Percentiles rank a stretch among this genome's conserved stretches.
These are phyloP conservation scores for Spirogloea muscicola DNA, from an alignment of 139 green algal species.

Conservation along the genomic window DNA sequence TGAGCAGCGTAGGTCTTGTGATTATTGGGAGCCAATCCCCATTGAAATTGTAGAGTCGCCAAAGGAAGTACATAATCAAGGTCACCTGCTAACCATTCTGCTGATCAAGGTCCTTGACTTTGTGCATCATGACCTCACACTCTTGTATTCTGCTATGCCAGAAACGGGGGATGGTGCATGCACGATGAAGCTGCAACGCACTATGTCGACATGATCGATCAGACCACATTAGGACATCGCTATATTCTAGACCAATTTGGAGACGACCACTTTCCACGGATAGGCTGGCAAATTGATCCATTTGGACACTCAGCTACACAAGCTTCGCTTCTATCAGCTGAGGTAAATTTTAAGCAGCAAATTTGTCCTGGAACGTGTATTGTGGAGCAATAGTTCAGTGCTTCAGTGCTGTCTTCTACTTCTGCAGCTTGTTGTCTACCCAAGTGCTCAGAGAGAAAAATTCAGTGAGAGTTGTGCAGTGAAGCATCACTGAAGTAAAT, in stretches of 20 bases:
- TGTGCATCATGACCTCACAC: background rate
- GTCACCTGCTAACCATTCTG: background rate
- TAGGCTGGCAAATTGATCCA: conserved; percentile 87
- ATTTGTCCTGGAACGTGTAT: no score
- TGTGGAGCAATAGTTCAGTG: no score
- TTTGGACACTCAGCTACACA: conserved; percentile 86
- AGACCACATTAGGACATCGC: conserved; percentile 74
- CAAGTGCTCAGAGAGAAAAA: no score
- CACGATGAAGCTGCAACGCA: conserved; percentile 83
- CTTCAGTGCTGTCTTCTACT: no score
- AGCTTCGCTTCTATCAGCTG: conserved; percentile 64
- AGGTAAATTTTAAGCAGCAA: no score
- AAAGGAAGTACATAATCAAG: background rate
- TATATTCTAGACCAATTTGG: conserved; percentile 49
- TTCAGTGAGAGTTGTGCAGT: no score
- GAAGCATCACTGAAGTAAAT: no score
- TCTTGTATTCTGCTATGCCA: background rate
- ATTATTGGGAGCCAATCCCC: background rate
- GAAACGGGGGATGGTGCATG: conserved; percentile 67
- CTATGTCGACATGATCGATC: conserved; percentile 84
- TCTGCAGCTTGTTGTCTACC: no score
- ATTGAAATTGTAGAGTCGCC: background rate
- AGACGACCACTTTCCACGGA: conserved; percentile 33
- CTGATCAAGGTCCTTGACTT: background rate
- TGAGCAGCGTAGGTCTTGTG: background rate